Evolutionary conservation across 768 basidiomycete genomes (phyloP).

Genomic region (Coprinopsis sp.): DNA sequence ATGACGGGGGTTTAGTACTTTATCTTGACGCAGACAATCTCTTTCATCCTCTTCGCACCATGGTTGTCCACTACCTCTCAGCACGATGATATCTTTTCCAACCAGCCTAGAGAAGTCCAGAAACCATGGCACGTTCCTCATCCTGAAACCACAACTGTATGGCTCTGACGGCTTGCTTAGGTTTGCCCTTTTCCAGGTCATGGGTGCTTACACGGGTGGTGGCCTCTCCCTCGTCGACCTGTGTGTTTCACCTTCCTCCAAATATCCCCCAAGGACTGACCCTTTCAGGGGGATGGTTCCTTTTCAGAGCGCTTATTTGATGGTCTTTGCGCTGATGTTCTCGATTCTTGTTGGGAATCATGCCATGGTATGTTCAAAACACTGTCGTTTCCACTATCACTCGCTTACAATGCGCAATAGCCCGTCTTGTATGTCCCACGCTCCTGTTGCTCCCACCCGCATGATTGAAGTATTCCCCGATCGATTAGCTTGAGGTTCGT

Average conservation of each 20-base stretch:
- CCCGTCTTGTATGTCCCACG: not conserved
- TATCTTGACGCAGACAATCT: slow-evolving; percentile 49
- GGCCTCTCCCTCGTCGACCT: slow-evolving; percentile 64
- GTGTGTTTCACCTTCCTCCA: slow-evolving; percentile 24
- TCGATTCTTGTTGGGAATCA: slow-evolving; percentile 75
- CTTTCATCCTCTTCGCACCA: slow-evolving; percentile 56
- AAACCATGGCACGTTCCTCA: slow-evolving; percentile 49
- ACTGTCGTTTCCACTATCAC: not conserved
- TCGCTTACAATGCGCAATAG: no score
- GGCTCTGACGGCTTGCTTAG: slow-evolving; percentile 18
- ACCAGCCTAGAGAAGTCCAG: slow-evolving; percentile 46
- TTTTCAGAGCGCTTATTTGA: slow-evolving; percentile 60
- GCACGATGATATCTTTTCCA: slow-evolving; percentile 45
- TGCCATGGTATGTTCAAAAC: slow-evolving; percentile 50
- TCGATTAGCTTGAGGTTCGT: slow-evolving; percentile 49
- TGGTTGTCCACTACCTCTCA: slow-evolving; percentile 45
- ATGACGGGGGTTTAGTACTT: slow-evolving; percentile 52
- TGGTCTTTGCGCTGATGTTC: slow-evolving; percentile 57
- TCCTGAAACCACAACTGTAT: not conserved
- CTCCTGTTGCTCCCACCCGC: not conserved
- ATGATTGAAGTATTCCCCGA: no score
- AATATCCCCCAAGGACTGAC: not conserved
- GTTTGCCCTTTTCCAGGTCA: slow-evolving; percentile 42
- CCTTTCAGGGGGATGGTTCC: slow-evolving; percentile 57
- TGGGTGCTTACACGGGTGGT: slow-evolving; percentile 59